Percentiles rank a stretch among this genome's conserved stretches.
These are phyloP conservation scores for Syzygium grande DNA, from an alignment of 345 rosid genomes.

Conservation along the genomic window DNA sequence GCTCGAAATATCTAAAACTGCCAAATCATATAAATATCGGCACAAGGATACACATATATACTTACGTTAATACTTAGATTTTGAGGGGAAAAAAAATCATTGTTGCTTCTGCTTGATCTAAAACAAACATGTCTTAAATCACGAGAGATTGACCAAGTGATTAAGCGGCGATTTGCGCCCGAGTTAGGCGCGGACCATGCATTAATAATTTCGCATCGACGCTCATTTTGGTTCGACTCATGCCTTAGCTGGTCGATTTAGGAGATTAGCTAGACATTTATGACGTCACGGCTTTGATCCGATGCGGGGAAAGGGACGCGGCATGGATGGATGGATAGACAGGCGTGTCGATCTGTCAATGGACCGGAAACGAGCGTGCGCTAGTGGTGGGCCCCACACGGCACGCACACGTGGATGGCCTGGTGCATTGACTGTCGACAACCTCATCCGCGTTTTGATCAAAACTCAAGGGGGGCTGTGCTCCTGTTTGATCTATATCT, in stretches of 20 bases:
- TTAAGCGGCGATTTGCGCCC: background rate
- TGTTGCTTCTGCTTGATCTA: background rate
- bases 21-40: background rate
- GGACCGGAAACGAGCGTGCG: background rate
- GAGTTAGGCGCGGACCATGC: background rate
- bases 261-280: background rate
- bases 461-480: background rate
- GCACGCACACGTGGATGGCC: background rate
- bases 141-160: background rate
- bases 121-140: background rate
- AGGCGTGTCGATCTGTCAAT: background rate
- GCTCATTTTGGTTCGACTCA: background rate
- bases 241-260: background rate
- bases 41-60: background rate
- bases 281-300: background rate
- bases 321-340: background rate
- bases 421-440: background rate
- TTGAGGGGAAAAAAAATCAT: background rate
- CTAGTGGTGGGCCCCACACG: background rate
- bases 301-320: background rate
- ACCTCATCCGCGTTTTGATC: background rate
- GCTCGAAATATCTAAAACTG: background rate
- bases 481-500: too few relatives aligned
- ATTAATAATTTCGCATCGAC: background rate
- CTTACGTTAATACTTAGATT: background rate